A percentile compares a stretch with the other conserved stretches of the same genome.
phyloP scores from a whole-genome alignment of 2,329 filamentous ascomycete species.

The Penicillium freii region DNA sequence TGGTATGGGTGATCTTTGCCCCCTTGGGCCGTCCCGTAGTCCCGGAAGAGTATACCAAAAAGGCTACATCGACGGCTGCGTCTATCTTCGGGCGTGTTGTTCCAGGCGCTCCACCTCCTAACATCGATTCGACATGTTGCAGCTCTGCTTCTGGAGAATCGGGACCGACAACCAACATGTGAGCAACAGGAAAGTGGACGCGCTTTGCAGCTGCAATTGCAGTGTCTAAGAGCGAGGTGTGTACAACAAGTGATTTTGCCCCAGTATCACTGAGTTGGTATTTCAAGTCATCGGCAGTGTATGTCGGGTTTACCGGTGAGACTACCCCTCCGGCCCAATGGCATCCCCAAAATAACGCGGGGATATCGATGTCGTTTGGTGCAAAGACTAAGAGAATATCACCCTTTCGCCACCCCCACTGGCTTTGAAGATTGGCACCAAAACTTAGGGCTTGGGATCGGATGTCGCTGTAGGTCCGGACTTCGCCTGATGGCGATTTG shows the following conservation, averaged over 20 bases:
- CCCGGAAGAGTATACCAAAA: constrained; percentile 33
- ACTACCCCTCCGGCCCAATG: constrained; percentile 20
- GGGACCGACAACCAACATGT: constrained; percentile 11
- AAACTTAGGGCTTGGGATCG: constrained; percentile 8
- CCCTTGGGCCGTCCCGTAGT: constrained; percentile 33
- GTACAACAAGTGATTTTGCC: constrained; percentile 13
- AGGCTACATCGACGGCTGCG: constrained; percentile 16
- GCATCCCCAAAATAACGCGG: constrained; percentile 16
- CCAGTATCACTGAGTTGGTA: constrained; percentile 14
- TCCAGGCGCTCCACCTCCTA: neutral
- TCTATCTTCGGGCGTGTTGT: neutral
- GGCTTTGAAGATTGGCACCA: constrained; percentile 8
- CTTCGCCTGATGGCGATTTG: neutral
- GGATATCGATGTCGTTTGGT: constrained; percentile 17
- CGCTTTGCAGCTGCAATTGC: constrained; percentile 8
- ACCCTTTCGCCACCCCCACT: constrained; percentile 18
- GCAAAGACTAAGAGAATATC: constrained; percentile 19
- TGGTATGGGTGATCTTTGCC: constrained; percentile 19
- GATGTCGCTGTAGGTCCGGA: neutral
- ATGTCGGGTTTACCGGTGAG: constrained; percentile 17
- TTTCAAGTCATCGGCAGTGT: constrained; percentile 14
- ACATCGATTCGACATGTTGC: neutral
- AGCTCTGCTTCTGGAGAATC: neutral
- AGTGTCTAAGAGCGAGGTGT: constrained; percentile 3
- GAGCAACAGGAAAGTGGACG: constrained; percentile 1